Conservation (phyloP, 2,329 filamentous ascomycete species). For the Pseudocercospora vitis region DNA sequence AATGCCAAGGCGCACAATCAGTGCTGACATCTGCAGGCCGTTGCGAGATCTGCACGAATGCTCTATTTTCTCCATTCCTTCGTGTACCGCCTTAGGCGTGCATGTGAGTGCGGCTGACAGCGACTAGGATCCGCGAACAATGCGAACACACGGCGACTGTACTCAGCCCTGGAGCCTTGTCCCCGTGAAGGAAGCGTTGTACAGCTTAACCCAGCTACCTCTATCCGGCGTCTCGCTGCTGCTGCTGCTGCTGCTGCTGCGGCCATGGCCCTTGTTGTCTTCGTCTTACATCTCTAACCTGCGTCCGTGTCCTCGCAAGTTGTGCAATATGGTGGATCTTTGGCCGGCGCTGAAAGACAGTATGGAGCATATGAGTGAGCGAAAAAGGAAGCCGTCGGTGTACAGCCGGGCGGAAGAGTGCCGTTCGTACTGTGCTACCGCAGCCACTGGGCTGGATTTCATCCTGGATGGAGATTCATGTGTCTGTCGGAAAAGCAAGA, state of each 20-base stretch:
- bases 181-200: constrained; percentile 2
- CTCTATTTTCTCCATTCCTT: constrained; percentile 11
- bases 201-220: constrained; percentile 1
- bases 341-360: constrained; percentile 2
- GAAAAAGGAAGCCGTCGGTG: neutral
- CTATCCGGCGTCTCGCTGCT: too few species aligned
- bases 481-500: neutral
- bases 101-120: constrained; percentile 18
- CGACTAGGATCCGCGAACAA: constrained; percentile 15
- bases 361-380: constrained; percentile 2
- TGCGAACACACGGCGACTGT: too few species aligned
- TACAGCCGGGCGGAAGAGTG: constrained; percentile 3
- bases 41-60: constrained; percentile 4
- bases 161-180: constrained; percentile 17
- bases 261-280: constrained; percentile 8
- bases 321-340: neutral
- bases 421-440: neutral
- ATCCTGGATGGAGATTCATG: neutral
- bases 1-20: too few species aligned
- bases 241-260: neutral
- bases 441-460: neutral
- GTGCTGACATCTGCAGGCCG: too few species aligned
- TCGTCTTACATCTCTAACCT: neutral
- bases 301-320: neutral
- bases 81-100: constrained; percentile 10